Base-by-base conservation (phyloP, 23 red algal species). In the Cyanidiococcus yangmingshanensis region DNA sequence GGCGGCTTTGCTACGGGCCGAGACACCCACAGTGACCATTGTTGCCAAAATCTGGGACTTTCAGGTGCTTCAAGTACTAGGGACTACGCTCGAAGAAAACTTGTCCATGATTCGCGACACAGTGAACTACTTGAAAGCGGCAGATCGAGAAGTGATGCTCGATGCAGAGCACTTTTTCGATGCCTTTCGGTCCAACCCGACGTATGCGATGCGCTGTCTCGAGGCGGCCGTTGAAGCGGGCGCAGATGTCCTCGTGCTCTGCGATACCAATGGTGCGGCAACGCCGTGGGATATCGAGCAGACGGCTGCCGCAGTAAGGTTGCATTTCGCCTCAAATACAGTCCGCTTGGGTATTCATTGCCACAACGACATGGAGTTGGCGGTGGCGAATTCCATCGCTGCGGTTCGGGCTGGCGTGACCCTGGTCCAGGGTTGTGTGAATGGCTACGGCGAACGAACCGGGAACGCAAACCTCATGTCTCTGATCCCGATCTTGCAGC, bases 81-180 rank as follows among this genome's bases (percentile, higher is more conserved):
- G 82, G 58, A 84, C 89, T 32, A 75, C 80, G 31, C 82, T 85
- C 0, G 88, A 91, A 35, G 94, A 98, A 76, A 98, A 98, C 67
- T 58, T 98, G 0, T 77, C 75, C 0, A 98, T 98, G 94, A 91
- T 98, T 82, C 57, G 79, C 40, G 89, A 91, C 33, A 87, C 83
- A 29, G 94, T 98, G 21, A 33, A 39, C 25, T 89, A 75, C 63
- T 84, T 98, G 51, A 89, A 89, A 67, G 39, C 41, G 1, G 50
- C 35, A 0, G 85, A 82, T 0, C 77, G 63, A 27, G 84, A 91
- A 76, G 94, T 98, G 21, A 98, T 98, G 94, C 51, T 98, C 1
- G 94, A 98, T 58, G 94, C 94, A 0, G 94, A 98, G 75, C 94
- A 98, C 87, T 98, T 98, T 84, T 98, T 85, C 84, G 94, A 98